A percentile compares a stretch with the other conserved stretches of the same genome.
These are phyloP conservation scores for Dalechampia spathulata DNA, from an alignment of 441 rosid genomes.

Conservation along the genomic window DNA sequence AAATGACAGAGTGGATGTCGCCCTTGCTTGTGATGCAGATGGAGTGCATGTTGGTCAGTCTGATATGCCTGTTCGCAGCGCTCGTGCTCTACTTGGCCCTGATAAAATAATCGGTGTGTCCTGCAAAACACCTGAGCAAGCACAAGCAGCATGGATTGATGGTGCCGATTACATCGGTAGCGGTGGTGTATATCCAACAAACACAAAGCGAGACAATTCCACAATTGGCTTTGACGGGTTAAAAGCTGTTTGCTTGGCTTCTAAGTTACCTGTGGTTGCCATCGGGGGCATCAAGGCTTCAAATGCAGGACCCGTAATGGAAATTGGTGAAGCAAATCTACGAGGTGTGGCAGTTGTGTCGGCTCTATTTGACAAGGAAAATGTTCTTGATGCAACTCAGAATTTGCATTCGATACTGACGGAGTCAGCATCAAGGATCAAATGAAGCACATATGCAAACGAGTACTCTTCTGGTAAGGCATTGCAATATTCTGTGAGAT, in stretches of 20 bases:
- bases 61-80: conserved; percentile 61
- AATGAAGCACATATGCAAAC: background rate
- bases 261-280: conserved; percentile 87
- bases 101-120: conserved; percentile 85
- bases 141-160: conserved; percentile 75
- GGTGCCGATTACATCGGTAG: conserved; percentile 91
- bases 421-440: conserved; percentile 17
- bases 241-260: conserved; percentile 57
- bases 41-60: conserved; percentile 95
- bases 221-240: conserved; percentile 84
- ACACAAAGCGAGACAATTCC: conserved; percentile 60
- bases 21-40: conserved; percentile 78
- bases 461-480: background rate
- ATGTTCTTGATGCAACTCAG: conserved; percentile 40
- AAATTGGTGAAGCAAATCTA: conserved; percentile 38
- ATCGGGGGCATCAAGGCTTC: conserved; percentile 75
- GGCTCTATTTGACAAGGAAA: conserved; percentile 66
- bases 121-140: conserved; percentile 84
- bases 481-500: too few species aligned
- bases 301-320: conserved; percentile 55
- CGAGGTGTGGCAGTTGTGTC: conserved; percentile 86
- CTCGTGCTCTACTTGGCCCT: conserved; percentile 70
- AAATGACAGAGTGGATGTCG: conserved; percentile 81
- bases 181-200: conserved; percentile 79
- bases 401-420: conserved; percentile 42